Conservation (phyloP, 148 eudicot genomes). For the Suaeda aralocaspica region DNA sequence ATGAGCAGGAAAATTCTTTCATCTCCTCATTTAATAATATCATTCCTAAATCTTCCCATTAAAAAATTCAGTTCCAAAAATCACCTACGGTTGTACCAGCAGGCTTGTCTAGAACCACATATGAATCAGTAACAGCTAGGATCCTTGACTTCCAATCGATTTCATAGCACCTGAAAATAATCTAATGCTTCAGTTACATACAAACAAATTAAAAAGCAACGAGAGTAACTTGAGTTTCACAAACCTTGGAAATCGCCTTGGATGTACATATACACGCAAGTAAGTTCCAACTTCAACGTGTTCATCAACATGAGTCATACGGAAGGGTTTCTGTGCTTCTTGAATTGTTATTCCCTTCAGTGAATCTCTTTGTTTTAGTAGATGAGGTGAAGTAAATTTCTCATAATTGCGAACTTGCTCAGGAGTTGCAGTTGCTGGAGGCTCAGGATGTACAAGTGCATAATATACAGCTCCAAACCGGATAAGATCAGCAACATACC, state of each 20-base stretch:
- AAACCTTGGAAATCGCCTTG: constrained; percentile 93
- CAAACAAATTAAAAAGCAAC: neutral
- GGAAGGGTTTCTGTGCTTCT: constrained; percentile 84
- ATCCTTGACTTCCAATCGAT: constrained; percentile 90
- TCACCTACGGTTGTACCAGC: constrained; percentile 89
- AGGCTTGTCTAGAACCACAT: constrained; percentile 91
- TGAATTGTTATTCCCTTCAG: constrained; percentile 75
- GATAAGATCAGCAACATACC: constrained; percentile 95
- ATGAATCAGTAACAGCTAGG: constrained; percentile 67
- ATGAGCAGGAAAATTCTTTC: neutral
- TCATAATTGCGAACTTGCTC: constrained; percentile 60
- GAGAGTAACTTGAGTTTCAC: neutral
- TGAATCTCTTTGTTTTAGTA: constrained; percentile 58
- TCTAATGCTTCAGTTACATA: constrained; percentile 15
- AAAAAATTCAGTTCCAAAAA: constrained; percentile 12
- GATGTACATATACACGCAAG: constrained; percentile 90
- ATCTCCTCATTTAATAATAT: neutral
- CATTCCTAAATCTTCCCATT: neutral
- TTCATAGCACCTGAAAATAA: constrained; percentile 75
- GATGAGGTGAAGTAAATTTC: constrained; percentile 59
- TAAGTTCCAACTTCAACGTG: constrained; percentile 87
- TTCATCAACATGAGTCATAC: constrained; percentile 60
- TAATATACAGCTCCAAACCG: constrained; percentile 90
- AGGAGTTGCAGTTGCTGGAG: constrained; percentile 79
- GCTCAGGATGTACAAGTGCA: constrained; percentile 86